Evolutionary conservation across 768 basidiomycete species (phyloP).

Genomic region (Rhodocollybia butyracea): DNA sequence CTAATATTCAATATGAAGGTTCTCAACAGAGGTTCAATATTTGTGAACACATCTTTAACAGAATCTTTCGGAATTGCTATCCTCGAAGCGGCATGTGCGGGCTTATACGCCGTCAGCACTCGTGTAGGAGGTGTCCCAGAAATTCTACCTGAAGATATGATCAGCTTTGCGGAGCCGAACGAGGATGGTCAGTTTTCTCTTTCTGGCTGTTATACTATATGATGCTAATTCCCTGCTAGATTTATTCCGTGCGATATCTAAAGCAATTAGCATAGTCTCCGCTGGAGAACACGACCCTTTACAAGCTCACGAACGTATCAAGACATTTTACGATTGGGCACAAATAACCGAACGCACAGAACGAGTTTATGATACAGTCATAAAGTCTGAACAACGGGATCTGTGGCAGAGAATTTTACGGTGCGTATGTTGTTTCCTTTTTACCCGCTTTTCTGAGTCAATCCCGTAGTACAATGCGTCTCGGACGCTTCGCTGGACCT

Average conservation of each 20-base stretch:
- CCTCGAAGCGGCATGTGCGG: constrained; percentile 93
- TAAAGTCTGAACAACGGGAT: constrained; percentile 59
- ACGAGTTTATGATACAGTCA: constrained; percentile 69
- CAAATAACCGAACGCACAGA: constrained; percentile 81
- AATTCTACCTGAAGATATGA: constrained; percentile 91
- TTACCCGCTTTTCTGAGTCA: not conserved
- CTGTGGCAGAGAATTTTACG: constrained; percentile 76
- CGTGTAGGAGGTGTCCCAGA: constrained; percentile 95
- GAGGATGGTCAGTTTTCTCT: constrained; percentile 72
- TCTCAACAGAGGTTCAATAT: constrained; percentile 84
- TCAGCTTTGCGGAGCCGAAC: constrained; percentile 91
- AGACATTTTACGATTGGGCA: constrained; percentile 84
- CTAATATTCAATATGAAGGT: constrained; percentile 45
- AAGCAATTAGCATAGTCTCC: constrained; percentile 71
- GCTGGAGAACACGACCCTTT: constrained; percentile 71
- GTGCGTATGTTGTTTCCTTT: constrained; percentile 32
- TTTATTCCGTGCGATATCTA: constrained; percentile 76
- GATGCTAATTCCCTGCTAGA: constrained; percentile 41
- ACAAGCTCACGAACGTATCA: constrained; percentile 72
- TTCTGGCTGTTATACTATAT: not conserved
- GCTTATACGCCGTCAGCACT: constrained; percentile 91
- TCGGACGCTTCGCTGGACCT: constrained; percentile 79
- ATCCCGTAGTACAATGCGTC: constrained; percentile 60
- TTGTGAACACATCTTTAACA: constrained; percentile 92
- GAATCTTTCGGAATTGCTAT: constrained; percentile 98